Evolutionary conservation across 257 asterid genomes (phyloP).

Genomic region (Leonotis leonurus): DNA sequence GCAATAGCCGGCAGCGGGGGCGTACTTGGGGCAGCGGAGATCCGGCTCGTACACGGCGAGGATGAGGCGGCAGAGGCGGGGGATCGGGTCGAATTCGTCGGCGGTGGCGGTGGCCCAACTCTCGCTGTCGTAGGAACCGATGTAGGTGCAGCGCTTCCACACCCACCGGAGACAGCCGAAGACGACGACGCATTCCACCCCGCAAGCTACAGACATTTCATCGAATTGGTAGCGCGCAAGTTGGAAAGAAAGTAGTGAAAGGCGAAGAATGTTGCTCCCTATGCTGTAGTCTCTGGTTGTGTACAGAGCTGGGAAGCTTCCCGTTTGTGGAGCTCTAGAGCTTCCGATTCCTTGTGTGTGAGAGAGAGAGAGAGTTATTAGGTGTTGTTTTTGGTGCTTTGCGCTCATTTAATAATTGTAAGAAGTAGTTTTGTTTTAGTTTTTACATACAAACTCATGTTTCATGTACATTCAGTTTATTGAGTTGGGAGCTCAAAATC

Average conservation of each 20-base stretch:
- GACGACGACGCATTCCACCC: conserved; percentile 59
- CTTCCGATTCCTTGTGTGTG: background rate
- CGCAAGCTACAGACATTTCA: conserved; percentile 68
- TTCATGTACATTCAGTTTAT: no score
- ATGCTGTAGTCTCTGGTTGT: no score
- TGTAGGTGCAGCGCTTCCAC: conserved; percentile 96
- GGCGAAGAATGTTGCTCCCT: background rate
- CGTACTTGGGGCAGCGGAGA: conserved; percentile 52
- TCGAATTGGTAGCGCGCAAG: background rate
- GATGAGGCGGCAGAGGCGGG: conserved; percentile 77
- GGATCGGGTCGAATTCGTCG: conserved; percentile 70
- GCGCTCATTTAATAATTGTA: no score
- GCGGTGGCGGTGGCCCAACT: conserved; percentile 67
- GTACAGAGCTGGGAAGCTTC: conserved; percentile 2
- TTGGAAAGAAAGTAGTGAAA: background rate
- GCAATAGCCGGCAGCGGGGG: conserved; percentile 67
- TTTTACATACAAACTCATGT: no score
- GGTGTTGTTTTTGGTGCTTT: no score
- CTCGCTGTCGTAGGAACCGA: conserved; percentile 83
- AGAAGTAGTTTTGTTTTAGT: no score
- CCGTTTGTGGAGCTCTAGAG: background rate
- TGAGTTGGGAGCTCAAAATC: no score
- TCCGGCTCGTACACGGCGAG: conserved; percentile 83
- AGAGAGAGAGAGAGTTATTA: no score
- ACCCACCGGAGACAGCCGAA: conserved; percentile 87